These are phyloP conservation scores for Colletotrichum spinosum DNA, from an alignment of 2,329 filamentous ascomycete genomes.

Conservation along the genomic window DNA sequence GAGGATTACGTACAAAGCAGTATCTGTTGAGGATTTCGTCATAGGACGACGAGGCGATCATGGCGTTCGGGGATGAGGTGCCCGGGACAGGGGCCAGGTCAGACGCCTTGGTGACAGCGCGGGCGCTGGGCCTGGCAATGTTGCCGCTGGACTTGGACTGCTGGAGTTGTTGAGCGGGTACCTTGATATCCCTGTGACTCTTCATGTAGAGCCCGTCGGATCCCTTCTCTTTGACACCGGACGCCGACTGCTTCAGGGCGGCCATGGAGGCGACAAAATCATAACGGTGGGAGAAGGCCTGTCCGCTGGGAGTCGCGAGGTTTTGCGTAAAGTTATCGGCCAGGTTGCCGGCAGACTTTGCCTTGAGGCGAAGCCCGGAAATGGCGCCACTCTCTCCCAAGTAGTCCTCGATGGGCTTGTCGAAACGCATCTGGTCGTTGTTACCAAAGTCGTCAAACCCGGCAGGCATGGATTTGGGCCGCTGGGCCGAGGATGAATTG, in stretches of 20 bases:
- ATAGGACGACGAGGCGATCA: constrained; percentile 88
- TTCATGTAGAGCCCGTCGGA: constrained; percentile 70
- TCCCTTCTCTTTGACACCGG: constrained; percentile 69
- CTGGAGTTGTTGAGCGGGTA: constrained; percentile 37
- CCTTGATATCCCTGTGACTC: constrained; percentile 54
- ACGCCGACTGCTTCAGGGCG: constrained; percentile 82
- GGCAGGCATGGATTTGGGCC: constrained; percentile 66
- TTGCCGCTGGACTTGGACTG: constrained; percentile 18
- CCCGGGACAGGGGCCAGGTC: constrained; percentile 46
- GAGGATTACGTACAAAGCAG: constrained; percentile 93
- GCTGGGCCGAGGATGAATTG: constrained; percentile 53
- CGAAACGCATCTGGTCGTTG: constrained; percentile 68
- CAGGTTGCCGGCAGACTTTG: constrained; percentile 72
- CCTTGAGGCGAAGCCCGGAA: constrained; percentile 75
- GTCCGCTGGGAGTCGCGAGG: constrained; percentile 68
- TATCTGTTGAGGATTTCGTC: constrained; percentile 98
- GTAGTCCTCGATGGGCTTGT: constrained; percentile 70
- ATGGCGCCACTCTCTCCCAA: constrained; percentile 71
- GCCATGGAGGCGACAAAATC: constrained; percentile 94
- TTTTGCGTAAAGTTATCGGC: constrained; percentile 69
- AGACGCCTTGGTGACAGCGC: constrained; percentile 20
- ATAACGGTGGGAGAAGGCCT: constrained; percentile 91
- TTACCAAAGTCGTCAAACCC: constrained; percentile 79
- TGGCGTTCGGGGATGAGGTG: constrained; percentile 63
- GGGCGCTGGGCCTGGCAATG: constrained; percentile 14